phyloP scores from a whole-genome alignment of 2,329 filamentous ascomycete genomes.

The Byssoonygena ceratinophila region DNA sequence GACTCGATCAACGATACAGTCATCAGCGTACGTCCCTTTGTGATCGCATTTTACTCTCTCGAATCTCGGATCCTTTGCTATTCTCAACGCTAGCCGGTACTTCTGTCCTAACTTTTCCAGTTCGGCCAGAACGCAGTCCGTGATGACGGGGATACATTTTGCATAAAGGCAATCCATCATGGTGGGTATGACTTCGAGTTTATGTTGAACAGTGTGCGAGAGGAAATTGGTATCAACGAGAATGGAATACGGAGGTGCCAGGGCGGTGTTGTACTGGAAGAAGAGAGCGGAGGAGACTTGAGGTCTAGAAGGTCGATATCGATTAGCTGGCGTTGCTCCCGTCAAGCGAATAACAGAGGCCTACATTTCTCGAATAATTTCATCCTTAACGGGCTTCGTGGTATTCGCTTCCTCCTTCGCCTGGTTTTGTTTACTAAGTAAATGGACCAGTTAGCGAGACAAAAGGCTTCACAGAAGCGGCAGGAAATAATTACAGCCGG shows the following conservation, averaged over 20 bases:
- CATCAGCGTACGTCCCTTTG: conserved; percentile 78
- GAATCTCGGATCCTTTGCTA: conserved; percentile 83
- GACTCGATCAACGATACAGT: conserved; percentile 66
- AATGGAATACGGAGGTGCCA: conserved; percentile 71
- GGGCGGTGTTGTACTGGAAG: conserved; percentile 77
- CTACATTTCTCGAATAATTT: conserved; percentile 63
- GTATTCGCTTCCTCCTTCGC: conserved; percentile 44
- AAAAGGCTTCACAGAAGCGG: not conserved
- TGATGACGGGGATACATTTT: conserved; percentile 81
- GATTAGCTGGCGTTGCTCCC: not conserved
- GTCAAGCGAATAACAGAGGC: conserved; percentile 15
- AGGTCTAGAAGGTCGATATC: conserved; percentile 38
- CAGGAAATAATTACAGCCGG: conserved; percentile 42
- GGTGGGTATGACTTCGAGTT: conserved; percentile 73
- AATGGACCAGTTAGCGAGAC: not conserved
- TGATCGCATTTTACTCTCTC: conserved; percentile 79
- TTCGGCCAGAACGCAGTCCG: conserved; percentile 70
- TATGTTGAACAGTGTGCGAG: conserved; percentile 79
- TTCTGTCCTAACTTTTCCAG: conserved; percentile 81
- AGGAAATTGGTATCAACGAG: conserved; percentile 86
- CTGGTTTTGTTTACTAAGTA: conserved; percentile 58
- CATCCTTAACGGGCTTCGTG: conserved; percentile 47
- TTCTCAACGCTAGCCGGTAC: conserved; percentile 73
- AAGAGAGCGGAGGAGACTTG: conserved; percentile 76
- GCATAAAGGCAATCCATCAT: conserved; percentile 94